Evolutionary conservation across 192 early-diverging fungal species (phyloP).

Genomic region (Gaertneriomyces sp.): DNA sequence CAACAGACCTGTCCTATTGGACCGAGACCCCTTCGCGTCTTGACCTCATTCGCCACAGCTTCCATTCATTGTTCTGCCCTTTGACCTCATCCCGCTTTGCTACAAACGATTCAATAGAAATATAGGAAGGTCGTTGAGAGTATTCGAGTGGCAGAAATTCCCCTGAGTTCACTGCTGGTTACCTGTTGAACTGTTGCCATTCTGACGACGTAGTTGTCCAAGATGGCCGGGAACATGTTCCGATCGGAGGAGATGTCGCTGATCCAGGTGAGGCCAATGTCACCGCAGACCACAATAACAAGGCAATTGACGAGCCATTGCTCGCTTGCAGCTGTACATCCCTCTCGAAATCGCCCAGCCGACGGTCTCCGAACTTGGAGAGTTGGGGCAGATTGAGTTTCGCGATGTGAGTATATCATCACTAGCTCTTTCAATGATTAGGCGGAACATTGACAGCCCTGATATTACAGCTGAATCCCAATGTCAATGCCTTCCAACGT

Average conservation of each 20-base stretch:
- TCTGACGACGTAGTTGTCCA: background rate
- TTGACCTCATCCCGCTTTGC: too few relatives aligned
- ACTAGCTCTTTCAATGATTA: background rate
- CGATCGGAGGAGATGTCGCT: slow-evolving; percentile 95
- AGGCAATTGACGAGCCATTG: slow-evolving; percentile 48
- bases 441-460: background rate
- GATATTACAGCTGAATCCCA: slow-evolving; percentile 71
- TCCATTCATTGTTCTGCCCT: too few relatives aligned
- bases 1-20: too few relatives aligned
- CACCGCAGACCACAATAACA: background rate
- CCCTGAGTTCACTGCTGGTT: too few relatives aligned
- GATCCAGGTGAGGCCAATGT: slow-evolving; percentile 57
- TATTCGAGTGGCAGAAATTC: too few relatives aligned
- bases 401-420: slow-evolving; percentile 67
- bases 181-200: too few relatives aligned
- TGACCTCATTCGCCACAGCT: too few relatives aligned
- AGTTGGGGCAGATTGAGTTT: slow-evolving; percentile 91
- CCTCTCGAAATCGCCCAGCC: slow-evolving; percentile 89
- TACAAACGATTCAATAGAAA: too few relatives aligned
- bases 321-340: slow-evolving; percentile 86
- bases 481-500: slow-evolving; percentile 95
- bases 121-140: too few relatives aligned
- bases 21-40: too few relatives aligned
- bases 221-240: slow-evolving; percentile 57
- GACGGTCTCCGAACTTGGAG: slow-evolving; percentile 90